These are phyloP conservation scores for Pseudopediastrum boryanum DNA, from an alignment of 139 green algal species.

Conservation along the genomic window DNA sequence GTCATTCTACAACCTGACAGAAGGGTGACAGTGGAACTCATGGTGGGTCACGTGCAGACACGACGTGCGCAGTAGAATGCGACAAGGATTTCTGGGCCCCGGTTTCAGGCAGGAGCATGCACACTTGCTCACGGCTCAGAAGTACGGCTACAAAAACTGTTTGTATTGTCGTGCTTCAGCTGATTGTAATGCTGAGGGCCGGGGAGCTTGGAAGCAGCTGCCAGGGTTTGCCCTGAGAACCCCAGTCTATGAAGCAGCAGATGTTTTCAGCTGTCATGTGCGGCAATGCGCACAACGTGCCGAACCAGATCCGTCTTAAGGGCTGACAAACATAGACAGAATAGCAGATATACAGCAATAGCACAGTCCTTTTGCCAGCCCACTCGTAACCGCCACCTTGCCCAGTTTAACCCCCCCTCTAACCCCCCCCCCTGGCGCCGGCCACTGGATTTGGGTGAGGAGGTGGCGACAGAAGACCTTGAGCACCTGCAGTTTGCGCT, in stretches of 20 bases:
- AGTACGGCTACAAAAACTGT: not conserved
- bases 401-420: not conserved
- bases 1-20: constrained; percentile 74
- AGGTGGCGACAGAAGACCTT: not conserved
- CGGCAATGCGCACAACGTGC: no score
- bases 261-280: no score
- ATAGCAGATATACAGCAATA: no score
- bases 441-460: not conserved
- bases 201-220: not conserved
- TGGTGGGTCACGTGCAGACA: constrained; percentile 13
- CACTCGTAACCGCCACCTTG: no score
- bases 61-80: not conserved
- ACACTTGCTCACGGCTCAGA: not conserved
- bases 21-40: constrained; percentile 70
- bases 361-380: no score
- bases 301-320: no score
- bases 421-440: not conserved
- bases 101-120: not conserved
- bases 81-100: not conserved
- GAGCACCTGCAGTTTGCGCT: not conserved
- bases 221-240: not conserved
- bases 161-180: not conserved
- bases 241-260: no score
- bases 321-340: no score
- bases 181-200: not conserved